Conservation (phyloP, 805 yeast species). For the Wickerhamomyces ciferrii region DNA sequence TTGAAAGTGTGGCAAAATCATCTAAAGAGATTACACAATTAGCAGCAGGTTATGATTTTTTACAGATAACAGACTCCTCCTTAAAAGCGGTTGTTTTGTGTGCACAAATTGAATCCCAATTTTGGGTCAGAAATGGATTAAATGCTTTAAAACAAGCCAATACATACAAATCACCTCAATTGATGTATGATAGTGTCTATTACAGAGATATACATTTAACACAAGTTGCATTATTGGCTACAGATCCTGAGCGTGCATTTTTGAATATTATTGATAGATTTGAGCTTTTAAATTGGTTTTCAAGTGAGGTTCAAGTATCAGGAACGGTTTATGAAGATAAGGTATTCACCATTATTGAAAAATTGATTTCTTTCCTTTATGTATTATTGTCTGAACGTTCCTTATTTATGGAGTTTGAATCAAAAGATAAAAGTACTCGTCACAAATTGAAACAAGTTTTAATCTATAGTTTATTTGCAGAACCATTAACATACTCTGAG, state of each 20-base stretch:
- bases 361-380: slow-evolving; percentile 67
- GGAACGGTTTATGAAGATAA: slow-evolving; percentile 44
- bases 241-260: slow-evolving; percentile 52
- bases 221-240: slow-evolving; percentile 53
- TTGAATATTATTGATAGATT: slow-evolving; percentile 50
- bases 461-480: slow-evolving; percentile 44
- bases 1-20: background rate
- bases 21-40: slow-evolving; percentile 1
- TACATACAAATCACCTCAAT: slow-evolving; percentile 37
- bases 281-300: slow-evolving; percentile 49
- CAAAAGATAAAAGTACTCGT: slow-evolving; percentile 21
- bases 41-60: slow-evolving; percentile 29
- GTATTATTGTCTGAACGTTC: slow-evolving; percentile 66
- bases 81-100: slow-evolving; percentile 56
- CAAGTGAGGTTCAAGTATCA: slow-evolving; percentile 24
- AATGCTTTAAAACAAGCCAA: slow-evolving; percentile 46
- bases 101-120: slow-evolving; percentile 56
- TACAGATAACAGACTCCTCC: slow-evolving; percentile 49
- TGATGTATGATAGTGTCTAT: slow-evolving; percentile 48
- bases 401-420: slow-evolving; percentile 41
- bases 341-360: slow-evolving; percentile 66
- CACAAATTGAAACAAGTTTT: slow-evolving; percentile 34
- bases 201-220: slow-evolving; percentile 69
- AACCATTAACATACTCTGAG: slow-evolving; percentile 50
- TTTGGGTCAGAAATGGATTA: slow-evolving; percentile 73